Evolutionary conservation across 2,329 filamentous ascomycete species (phyloP), one percentile per base, ranked within the genome.

Genomic region (Aspergillus piperis): DNA sequence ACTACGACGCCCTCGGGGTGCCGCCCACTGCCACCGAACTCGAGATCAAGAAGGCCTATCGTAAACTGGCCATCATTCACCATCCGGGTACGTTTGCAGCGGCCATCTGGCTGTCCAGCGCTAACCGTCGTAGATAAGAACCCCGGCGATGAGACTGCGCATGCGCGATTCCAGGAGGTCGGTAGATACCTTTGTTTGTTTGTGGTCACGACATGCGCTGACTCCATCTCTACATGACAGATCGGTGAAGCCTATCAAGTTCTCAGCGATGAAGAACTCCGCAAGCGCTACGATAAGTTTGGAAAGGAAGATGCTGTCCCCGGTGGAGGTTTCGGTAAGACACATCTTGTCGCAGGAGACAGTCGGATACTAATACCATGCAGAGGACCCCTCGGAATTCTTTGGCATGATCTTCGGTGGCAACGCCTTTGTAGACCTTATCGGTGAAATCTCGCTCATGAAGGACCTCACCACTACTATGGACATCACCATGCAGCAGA

Each of bases 341-440:
- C 17, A 23, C 13, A 17, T n/a, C 21, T 11, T 2, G 5, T 2
- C 19, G 19, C 41, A 44, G 19, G 41, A 0, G 7, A 15, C 19
- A 50, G 42, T 17, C 25, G 19, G 25, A 8, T 19, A 30, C 57
- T 59, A 58, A 60, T 54, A 32, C 25, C n/a, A 15, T 57, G 58
- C 72, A 86, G 86, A 90, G 82, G 95, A 99, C 76, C 95, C 95
- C 1, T 86, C 92, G 65, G 95, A 99, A 79, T 99, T 99, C 84
- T 99, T 99, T 80, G 90, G 90, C 71, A 96, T 93, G 82, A 99
- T 99, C 69, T 99, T 99, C 73, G 95, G 95, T 68, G 95, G 95
- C 62, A 94, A 97, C 70, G 92, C 94, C 11, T 99, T 99, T 72
- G 83, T 90, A 62, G 94, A 99, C 81, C 92, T 95, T 83, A 98